Conservation (phyloP, 805 yeast species). For the Lachancea waltii region DNA sequence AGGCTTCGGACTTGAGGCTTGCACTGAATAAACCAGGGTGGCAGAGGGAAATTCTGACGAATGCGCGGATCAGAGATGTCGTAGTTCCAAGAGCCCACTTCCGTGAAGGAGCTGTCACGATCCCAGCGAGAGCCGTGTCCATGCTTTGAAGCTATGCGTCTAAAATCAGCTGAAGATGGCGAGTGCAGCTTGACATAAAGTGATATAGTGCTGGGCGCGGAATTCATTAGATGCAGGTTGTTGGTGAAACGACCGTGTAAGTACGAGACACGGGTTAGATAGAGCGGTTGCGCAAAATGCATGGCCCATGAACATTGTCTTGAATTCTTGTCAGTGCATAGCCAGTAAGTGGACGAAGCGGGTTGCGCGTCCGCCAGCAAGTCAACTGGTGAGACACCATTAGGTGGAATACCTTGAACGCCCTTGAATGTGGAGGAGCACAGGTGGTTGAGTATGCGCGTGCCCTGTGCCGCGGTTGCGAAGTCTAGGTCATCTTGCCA, state of each 20-base stretch:
- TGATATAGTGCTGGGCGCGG: conserved; percentile 35
- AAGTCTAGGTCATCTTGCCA: conserved; percentile 34
- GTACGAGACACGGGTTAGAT: conserved; percentile 33
- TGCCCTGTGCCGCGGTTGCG: conserved; percentile 33
- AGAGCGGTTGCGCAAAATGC: conserved; percentile 35
- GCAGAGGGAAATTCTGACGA: conserved; percentile 29
- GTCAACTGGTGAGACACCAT: conserved; percentile 25
- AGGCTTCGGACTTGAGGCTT: conserved; percentile 31
- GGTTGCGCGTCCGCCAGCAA: conserved; percentile 19
- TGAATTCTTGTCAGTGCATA: conserved; percentile 18
- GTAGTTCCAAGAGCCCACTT: conserved; percentile 28
- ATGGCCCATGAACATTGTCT: conserved; percentile 32
- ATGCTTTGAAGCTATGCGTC: conserved; percentile 12
- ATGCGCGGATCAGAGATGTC: conserved; percentile 18
- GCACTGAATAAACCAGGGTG: conserved; percentile 27
- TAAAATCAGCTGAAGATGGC: conserved; percentile 3
- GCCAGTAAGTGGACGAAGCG: conserved; percentile 29
- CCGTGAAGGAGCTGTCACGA: conserved; percentile 21
- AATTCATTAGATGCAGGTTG: conserved; percentile 33
- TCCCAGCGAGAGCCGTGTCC: conserved; percentile 11
- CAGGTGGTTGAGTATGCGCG: conserved; percentile 33
- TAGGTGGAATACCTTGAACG: conserved; percentile 14
- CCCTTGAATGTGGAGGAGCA: conserved; percentile 30
- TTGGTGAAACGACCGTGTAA: conserved; percentile 34
- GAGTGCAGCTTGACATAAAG: conserved; percentile 27